Base-by-base conservation (phyloP, 2,329 filamentous ascomycete genomes). In the Diaporthe nobilis region DNA sequence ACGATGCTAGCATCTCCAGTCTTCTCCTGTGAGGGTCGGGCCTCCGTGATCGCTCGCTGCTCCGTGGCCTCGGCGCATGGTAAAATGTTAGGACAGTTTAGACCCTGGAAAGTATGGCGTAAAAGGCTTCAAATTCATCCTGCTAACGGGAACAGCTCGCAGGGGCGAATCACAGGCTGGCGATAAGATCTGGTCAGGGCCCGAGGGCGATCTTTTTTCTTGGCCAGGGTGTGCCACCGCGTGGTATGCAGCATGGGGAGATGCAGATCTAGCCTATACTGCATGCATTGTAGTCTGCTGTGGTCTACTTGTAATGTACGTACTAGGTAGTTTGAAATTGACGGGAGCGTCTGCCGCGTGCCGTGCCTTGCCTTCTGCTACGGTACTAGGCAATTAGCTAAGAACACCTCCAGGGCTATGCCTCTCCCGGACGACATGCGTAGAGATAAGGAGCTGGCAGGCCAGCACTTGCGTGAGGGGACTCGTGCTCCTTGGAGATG, bases 121-220 rank as follows among this genome's bases (percentile, higher is more conserved):
- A 77, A 75, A 49, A 75, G 57, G 68, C 68, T 63, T 57, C 70
- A 71, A 77, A 77, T 75, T 75, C 25, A 47, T 73, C 63, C 58
- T 58, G 57, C 75, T 77, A 77, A 77, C 58, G 60, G 28, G 44
- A 28, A 61, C 25, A 60, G 37, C 12, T 25, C 1, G 20, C 1
- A 31, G 17, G 3, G 63, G 57, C 75, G 55, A 77, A 77, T 77
- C 75, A 77, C 28, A 31, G 25, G 57, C 68, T 51, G 34, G 70
- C 75, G 75, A 77, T 77, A 77, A 77, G 68, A 63, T 58, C 15
- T 49, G 34, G 65, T 31, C 65, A 25, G 49, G 22, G 31, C 51
- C 65, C 9, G 25, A 28, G 65, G 65, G 65, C 65, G 65, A 70
- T 70, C 44, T 67, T 39, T 34, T 55, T 37, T 49, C 63, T 25